Evolutionary conservation across 768 basidiomycete genomes (phyloP).

Genomic region (Fomitopsis serialis): DNA sequence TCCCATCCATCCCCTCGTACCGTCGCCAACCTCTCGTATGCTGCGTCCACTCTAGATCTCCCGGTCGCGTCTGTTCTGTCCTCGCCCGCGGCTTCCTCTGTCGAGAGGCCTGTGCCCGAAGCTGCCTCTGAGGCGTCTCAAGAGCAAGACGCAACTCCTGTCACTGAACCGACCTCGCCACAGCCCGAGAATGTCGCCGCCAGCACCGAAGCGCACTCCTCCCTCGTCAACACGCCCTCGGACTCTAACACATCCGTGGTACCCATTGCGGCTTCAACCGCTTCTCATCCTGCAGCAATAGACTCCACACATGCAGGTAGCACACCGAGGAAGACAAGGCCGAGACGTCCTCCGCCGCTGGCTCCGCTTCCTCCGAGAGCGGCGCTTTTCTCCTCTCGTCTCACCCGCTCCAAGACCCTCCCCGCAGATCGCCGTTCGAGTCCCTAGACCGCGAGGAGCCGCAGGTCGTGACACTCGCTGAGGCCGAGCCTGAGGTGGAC

Average conservation of each 20-base stretch:
- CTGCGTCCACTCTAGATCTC: background rate
- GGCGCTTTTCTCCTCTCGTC: slow-evolving; percentile 1
- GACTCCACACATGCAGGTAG: background rate
- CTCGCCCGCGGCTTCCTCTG: background rate
- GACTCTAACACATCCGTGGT: background rate
- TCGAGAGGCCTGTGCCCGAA: background rate
- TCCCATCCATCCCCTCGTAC: background rate
- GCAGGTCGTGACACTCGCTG: background rate
- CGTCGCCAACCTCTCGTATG: background rate
- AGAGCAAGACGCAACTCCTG: background rate
- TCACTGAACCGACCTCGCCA: background rate
- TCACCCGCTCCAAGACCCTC: background rate
- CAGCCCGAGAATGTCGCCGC: too few relatives aligned
- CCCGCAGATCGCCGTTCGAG: background rate
- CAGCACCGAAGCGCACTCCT: too few relatives aligned
- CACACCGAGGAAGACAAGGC: background rate
- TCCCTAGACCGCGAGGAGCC: background rate
- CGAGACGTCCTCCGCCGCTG: background rate
- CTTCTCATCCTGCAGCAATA: background rate
- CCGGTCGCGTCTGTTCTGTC: background rate
- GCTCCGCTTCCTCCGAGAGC: background rate
- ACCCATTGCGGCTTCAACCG: background rate
- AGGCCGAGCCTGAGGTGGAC: background rate
- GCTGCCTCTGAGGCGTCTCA: background rate
- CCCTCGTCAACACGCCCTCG: background rate